Evolutionary conservation across 2,329 filamentous ascomycete species (phyloP).

Genomic region (Botrytis squamosa): DNA sequence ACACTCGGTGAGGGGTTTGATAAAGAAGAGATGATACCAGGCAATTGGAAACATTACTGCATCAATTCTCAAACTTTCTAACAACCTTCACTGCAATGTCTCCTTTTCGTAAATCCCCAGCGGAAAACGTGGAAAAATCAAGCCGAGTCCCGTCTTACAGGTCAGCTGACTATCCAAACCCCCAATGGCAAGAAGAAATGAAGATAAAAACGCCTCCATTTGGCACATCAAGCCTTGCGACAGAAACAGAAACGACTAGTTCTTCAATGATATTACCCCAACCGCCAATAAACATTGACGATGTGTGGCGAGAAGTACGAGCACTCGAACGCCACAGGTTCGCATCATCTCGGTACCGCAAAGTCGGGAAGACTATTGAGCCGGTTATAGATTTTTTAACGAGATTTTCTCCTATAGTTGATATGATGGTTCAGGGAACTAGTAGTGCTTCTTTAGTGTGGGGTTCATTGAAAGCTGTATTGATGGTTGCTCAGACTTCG

Average conservation of each 20-base stretch:
- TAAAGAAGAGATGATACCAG: conserved; percentile 6
- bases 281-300: conserved; percentile 13
- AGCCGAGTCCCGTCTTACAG: conserved; percentile 8
- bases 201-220: background rate
- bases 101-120: background rate
- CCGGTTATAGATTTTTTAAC: conserved; percentile 17
- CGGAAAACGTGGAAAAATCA: background rate
- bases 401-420: conserved; percentile 12
- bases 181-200: conserved; percentile 1
- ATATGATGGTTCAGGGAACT: conserved; percentile 20
- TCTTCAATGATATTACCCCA: background rate
- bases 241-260: background rate
- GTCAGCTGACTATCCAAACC: conserved; percentile 10
- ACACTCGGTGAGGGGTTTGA: background rate
- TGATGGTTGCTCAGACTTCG: conserved; percentile 22
- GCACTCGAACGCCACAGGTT: conserved; percentile 17
- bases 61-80: background rate
- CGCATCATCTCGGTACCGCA: conserved; percentile 15
- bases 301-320: conserved; percentile 20
- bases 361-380: conserved; percentile 18
- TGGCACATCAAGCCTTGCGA: background rate
- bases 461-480: conserved; percentile 17
- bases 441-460: conserved; percentile 16
- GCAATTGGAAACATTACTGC: background rate
- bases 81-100: background rate